A percentile compares a stretch with the other conserved stretches of the same genome.
Evolutionary conservation across 2,329 filamentous ascomycete species (phyloP).

Genomic region (Colletotrichum trifolii): DNA sequence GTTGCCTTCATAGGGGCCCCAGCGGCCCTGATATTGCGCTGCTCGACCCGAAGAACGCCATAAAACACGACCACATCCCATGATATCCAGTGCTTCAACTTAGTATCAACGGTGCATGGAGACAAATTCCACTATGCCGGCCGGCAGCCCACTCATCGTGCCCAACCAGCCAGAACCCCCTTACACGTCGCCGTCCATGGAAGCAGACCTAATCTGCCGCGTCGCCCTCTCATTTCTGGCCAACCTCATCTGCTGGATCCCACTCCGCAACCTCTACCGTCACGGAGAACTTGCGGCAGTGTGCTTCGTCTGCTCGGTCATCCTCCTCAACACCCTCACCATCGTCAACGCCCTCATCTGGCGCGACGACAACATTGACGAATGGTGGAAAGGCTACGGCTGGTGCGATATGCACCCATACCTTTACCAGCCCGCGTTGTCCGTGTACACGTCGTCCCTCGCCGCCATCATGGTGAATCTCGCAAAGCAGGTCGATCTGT

Average conservation of each 20-base stretch:
- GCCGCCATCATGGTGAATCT: conserved; percentile 67
- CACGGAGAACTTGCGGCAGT: conserved; percentile 66
- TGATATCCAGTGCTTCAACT: too few relatives aligned
- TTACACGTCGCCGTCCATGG: conserved; percentile 42
- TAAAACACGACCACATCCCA: too few relatives aligned
- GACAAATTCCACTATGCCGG: not conserved
- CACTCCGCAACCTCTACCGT: conserved; percentile 60
- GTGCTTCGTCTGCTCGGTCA: conserved; percentile 59
- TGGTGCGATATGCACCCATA: conserved; percentile 66
- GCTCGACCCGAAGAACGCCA: too few relatives aligned
- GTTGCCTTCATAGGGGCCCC: too few relatives aligned
- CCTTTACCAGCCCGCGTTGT: conserved; percentile 55
- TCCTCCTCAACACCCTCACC: conserved; percentile 59
- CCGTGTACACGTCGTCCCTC: conserved; percentile 61
- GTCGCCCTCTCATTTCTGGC: conserved; percentile 58
- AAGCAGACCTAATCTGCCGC: conserved; percentile 61
- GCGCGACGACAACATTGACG: conserved; percentile 59
- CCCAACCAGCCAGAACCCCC: conserved; percentile 28
- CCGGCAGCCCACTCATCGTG: conserved; percentile 2
- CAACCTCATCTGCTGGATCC: conserved; percentile 60
- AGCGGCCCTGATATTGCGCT: too few relatives aligned
- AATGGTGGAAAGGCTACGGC: conserved; percentile 64
- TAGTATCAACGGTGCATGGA: conserved; percentile 1
- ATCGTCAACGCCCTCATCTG: conserved; percentile 64
- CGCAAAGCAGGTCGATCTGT: conserved; percentile 59